A percentile compares a stretch with the other conserved stretches of the same genome.
Conservation (phyloP, 1,284 basidiomycete genomes). For the Rhodotorula sp. region DNA sequence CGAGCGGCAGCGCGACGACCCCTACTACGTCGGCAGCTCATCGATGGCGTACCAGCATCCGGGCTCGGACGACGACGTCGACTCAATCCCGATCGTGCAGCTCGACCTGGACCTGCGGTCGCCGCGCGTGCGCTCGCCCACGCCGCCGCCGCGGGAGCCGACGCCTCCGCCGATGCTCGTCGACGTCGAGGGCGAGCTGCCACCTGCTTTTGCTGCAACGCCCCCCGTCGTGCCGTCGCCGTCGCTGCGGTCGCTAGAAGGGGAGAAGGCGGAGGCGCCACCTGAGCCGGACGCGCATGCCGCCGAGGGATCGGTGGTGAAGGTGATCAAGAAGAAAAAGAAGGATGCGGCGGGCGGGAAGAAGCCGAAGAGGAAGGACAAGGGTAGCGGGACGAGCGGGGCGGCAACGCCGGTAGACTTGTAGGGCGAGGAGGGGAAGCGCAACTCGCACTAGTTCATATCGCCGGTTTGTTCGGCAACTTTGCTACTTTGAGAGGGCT, state of each 20-base stretch:
- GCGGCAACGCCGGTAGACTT: not conserved
- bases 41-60: constrained; percentile 39
- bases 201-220: constrained; percentile 54
- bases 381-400: not conserved
- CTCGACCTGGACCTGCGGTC: constrained; percentile 50
- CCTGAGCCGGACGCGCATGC: constrained; percentile 11
- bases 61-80: constrained; percentile 31
- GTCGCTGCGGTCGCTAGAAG: no score
- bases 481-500: no score
- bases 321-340: constrained; percentile 67
- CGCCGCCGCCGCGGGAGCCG: constrained; percentile 42
- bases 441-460: not conserved
- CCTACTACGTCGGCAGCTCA: constrained; percentile 75
- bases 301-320: constrained; percentile 55
- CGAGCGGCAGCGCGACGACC: constrained; percentile 53
- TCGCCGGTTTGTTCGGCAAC: not conserved
- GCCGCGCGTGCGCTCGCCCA: constrained; percentile 52
- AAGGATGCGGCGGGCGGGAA: constrained; percentile 7
- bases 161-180: constrained; percentile 59
- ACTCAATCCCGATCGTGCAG: constrained; percentile 42
- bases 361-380: constrained; percentile 40
- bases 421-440: not conserved
- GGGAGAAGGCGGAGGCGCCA: not conserved
- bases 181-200: constrained; percentile 83
- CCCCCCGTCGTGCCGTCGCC: not conserved